Evolutionary conservation across 1,284 basidiomycete species (phyloP).

Genomic region (Fomitopsis palustris): DNA sequence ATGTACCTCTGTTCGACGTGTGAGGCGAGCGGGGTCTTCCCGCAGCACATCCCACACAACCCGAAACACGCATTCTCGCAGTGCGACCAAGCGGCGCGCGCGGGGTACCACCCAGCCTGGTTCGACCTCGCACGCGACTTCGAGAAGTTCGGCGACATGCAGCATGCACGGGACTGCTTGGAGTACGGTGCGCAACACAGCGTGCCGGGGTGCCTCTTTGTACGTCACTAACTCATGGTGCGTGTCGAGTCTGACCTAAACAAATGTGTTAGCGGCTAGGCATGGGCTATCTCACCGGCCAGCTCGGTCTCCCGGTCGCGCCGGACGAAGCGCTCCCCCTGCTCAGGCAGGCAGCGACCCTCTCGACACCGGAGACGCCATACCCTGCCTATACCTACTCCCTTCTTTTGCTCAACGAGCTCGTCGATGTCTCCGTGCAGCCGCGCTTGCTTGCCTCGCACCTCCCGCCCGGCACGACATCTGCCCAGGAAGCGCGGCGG

Average conservation of each 20-base stretch:
- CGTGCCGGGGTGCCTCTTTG: constrained; percentile 3
- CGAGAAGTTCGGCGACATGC: constrained; percentile 74
- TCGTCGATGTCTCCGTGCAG: constrained; percentile 53
- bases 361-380: constrained; percentile 68
- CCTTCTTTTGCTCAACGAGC: constrained; percentile 78
- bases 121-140: constrained; percentile 87
- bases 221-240: not conserved
- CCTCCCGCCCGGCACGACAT: constrained; percentile 38
- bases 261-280: constrained; percentile 66
- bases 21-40: constrained; percentile 61
- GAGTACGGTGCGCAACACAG: constrained; percentile 2
- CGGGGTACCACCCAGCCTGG: constrained; percentile 74
- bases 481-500: constrained; percentile 42
- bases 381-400: constrained; percentile 84
- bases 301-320: constrained; percentile 52
- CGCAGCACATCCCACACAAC: constrained; percentile 56
- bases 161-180: not conserved
- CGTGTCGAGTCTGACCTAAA: not conserved
- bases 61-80: constrained; percentile 82
- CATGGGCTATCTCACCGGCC: constrained; percentile 85
- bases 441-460: constrained; percentile 46
- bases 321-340: constrained; percentile 61
- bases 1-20: constrained; percentile 71
- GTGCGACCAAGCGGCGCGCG: constrained; percentile 75
- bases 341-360: constrained; percentile 71